Conservation (phyloP, 2,329 filamentous ascomycete species). For the Plenodomus lindquistii region DNA sequence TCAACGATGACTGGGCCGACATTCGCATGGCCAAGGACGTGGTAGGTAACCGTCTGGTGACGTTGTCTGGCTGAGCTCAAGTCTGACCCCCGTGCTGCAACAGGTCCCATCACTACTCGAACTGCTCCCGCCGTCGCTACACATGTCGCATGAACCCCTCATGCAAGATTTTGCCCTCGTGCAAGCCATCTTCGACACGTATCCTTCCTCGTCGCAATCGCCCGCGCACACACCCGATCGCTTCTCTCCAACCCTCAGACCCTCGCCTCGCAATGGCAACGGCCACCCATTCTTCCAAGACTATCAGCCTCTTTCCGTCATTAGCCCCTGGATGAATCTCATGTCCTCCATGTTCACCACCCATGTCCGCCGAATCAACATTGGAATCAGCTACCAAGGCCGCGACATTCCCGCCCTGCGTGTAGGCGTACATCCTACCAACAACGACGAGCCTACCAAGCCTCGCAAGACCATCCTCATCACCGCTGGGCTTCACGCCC, state of each 20-base stretch:
- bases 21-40: constrained; percentile 77
- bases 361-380: constrained; percentile 71
- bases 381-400: constrained; percentile 87
- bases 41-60: constrained; percentile 23
- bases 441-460: constrained; percentile 49
- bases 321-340: constrained; percentile 88
- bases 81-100: not conserved
- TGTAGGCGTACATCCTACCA: constrained; percentile 65
- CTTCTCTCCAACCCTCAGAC: constrained; percentile 32
- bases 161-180: constrained; percentile 74
- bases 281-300: constrained; percentile 78
- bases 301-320: constrained; percentile 85
- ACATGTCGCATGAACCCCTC: constrained; percentile 71
- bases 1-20: constrained; percentile 80
- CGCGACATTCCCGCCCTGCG: constrained; percentile 82
- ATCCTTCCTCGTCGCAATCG: constrained; percentile 56
- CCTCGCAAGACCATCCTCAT: constrained; percentile 78
- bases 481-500: constrained; percentile 84
- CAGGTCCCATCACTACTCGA: constrained; percentile 73
- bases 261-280: constrained; percentile 52
- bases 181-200: constrained; percentile 75
- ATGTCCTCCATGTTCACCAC: constrained; percentile 88
- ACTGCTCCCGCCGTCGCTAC: constrained; percentile 75
- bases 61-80: not conserved
- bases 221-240: constrained; percentile 27